Evolutionary conservation across 192 early-diverging fungal species (phyloP).

Genomic region (Radiomyces spectabilis): DNA sequence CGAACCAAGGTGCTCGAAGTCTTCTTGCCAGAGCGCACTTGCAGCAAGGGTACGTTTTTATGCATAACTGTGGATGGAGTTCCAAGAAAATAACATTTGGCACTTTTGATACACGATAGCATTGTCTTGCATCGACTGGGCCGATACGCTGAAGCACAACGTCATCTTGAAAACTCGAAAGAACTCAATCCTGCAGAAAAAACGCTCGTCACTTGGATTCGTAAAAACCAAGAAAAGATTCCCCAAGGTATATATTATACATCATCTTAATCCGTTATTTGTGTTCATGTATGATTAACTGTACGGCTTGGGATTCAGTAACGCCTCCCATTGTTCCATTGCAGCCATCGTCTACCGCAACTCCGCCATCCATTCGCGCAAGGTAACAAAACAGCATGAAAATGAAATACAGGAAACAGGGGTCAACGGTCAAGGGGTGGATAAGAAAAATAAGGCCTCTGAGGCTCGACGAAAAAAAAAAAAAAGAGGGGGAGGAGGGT

Average conservation of each 20-base stretch:
- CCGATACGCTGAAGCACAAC: constrained; percentile 53
- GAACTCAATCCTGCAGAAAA: constrained; percentile 37
- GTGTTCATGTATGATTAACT: no score
- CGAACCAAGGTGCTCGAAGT: constrained; percentile 37
- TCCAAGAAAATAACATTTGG: background rate
- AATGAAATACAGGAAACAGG: no score
- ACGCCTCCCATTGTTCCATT: no score
- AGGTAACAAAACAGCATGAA: constrained; percentile 3
- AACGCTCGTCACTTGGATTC: constrained; percentile 42
- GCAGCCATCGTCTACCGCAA: background rate
- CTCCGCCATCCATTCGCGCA: background rate
- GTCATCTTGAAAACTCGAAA: constrained; percentile 36
- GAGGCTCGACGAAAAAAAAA: no score
- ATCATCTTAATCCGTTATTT: no score
- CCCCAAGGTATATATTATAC: constrained; percentile 55
- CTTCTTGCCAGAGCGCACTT: constrained; percentile 60
- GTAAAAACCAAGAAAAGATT: constrained; percentile 49
- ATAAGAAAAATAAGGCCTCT: no score
- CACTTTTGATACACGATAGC: constrained; percentile 15
- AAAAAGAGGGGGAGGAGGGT: no score
- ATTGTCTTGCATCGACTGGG: constrained; percentile 46
- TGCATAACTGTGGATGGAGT: background rate
- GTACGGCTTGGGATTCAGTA: no score
- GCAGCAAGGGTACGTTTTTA: constrained; percentile 41
- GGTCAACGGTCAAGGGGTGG: no score